Conservation (phyloP, 805 yeast species). For the Wickerhamomyces bovis region DNA sequence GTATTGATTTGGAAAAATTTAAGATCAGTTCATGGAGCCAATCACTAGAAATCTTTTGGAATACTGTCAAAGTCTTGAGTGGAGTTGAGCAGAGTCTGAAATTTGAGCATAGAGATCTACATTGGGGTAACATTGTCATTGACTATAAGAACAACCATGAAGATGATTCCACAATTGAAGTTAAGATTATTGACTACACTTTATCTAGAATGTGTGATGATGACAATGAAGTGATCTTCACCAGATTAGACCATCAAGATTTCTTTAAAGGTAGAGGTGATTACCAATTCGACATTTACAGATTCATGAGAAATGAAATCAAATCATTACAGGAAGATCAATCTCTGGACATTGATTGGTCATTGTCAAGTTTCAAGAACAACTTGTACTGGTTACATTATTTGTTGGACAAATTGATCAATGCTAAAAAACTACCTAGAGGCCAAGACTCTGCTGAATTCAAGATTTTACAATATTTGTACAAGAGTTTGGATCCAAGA, state of each 20-base stretch:
- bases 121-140: conserved; percentile 57
- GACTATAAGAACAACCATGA: conserved; percentile 21
- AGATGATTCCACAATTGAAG: conserved; percentile 18
- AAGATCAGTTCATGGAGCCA: conserved; percentile 33
- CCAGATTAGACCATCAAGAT: conserved; percentile 58
- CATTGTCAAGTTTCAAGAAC: conserved; percentile 38
- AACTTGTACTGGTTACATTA: conserved; percentile 64
- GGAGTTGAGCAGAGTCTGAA: conserved; percentile 44
- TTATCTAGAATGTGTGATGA: conserved; percentile 42
- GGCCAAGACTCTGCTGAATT: conserved; percentile 18
- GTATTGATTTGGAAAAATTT: conserved; percentile 39
- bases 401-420: conserved; percentile 43
- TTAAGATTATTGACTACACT: conserved; percentile 53
- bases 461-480: conserved; percentile 25
- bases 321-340: conserved; percentile 6
- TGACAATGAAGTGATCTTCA: conserved; percentile 31
- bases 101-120: conserved; percentile 70
- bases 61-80: conserved; percentile 41
- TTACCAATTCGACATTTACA: conserved; percentile 55
- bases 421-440: conserved; percentile 31
- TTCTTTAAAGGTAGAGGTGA: conserved; percentile 58
- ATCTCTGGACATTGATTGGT: conserved; percentile 39
- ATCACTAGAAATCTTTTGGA: conserved; percentile 45
- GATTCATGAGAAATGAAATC: conserved; percentile 41
- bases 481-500: conserved; percentile 31